Evolutionary conservation across 192 early-diverging fungal genomes (phyloP), one percentile per base, ranked within the genome.

Genomic region (Rhizoclosmatium globosum): DNA sequence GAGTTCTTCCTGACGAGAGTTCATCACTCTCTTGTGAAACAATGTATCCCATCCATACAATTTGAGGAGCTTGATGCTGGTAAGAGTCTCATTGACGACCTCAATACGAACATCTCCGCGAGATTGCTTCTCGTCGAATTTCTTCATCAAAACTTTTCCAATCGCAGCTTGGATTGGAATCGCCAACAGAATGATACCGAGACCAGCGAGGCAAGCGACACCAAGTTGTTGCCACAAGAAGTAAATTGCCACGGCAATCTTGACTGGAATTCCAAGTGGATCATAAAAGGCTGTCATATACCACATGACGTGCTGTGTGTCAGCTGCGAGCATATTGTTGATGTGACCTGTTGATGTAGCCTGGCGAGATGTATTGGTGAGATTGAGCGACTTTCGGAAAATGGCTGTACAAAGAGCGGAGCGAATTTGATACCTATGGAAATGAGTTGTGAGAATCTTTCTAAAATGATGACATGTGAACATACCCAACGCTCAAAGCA

Each of bases 151-250:
- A 13, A 50, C 19, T 53, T 74, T 60, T 4, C 81, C 81, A 69
- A 82, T 82, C 0, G 19, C 11, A 13, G 44, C 81, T 50, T 78
- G 76, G 11, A 82, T 31, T 43, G 81, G 81, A 21, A 82, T 31
- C n/a, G 71, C 70, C 17, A 78, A 38, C 13, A 78, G 41, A 23
- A 65, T 78, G 47, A 81, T 66, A 19, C 61, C 79, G 31, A 81
- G 41, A 3, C 79, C 79, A 21, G 61, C 79, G 15, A 81, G 53
- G 38, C 64, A 68, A 19, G 79, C 72, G 41, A 47, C 65, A 2
- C 79, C 79, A 39, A 81, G 53, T 53, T 81, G 79, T 50, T 77
- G 67, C 79, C 79, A 81, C 31, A 81, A 47, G 9, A 81, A 56
- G n/a, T 67, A 75, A 2, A 68, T 15, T 1, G 62, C 61, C 17